Base-by-base conservation (phyloP, 1,284 basidiomycete species). In the Mycosarcoma mackinlayi region DNA sequence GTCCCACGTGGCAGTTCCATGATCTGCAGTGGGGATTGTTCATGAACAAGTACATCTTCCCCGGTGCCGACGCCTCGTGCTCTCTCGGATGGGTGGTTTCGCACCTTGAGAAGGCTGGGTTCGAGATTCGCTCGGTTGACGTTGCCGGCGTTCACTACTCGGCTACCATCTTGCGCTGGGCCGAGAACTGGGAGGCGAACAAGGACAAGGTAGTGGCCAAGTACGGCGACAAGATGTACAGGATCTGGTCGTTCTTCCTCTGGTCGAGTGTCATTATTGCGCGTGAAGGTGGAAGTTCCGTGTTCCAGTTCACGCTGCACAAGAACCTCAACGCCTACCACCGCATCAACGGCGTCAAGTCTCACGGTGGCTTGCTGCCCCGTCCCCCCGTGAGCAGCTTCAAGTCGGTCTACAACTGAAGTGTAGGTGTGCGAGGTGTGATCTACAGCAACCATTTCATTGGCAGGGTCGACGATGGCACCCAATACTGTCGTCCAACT, bases 121-220 rank as follows among this genome's bases (percentile, higher is more conserved):
- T 98, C 78, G 96, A 99, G 84, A 89, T 98, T 73, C 97, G 96
- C 86, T 92, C 91, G 75, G 86, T 94, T 74, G 96, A 99, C 76
- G 95, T 98, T 42, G 89, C 98, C 35, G 84, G 84, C 44, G 83
- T 84, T 6, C 84, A 85, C 77, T 97, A 98, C 86, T 92, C 91
- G 25, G 94, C 95, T 2, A 98, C 95, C 3, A 87, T 98, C 82
- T 90, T 89, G 49, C 77, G 83, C 56, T 82, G 80, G 80, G 69
- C 77, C 21, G 68, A 81, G 72, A 82, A 81, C 69, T 85, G 84
- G 84, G 75, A 80, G 50, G 42, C 60, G 16, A 85, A 85, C 80
- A 91, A 92, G 86, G 92, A 92, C 41, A 90, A 92, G 84, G 90
- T 97, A 48, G 77, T 91, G 37, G 92, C 87, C 67, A 91, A 90